Percentiles rank a stretch among this genome's conserved stretches.
Evolutionary conservation across 805 yeast species (phyloP).

Genomic region (Gaillardinia entomophila): DNA sequence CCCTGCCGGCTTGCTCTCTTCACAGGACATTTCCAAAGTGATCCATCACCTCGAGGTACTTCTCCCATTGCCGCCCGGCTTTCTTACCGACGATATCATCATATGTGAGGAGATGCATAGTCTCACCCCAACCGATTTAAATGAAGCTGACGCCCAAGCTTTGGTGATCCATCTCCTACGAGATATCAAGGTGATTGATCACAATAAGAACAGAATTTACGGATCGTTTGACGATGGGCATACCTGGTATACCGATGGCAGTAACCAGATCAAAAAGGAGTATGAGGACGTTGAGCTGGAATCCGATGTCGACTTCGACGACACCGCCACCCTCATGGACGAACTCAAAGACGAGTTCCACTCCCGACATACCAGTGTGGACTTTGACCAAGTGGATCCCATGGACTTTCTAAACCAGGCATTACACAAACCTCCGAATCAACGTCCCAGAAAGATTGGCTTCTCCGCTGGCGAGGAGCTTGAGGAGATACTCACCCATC

Average conservation of each 20-base stretch:
- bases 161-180: conserved; percentile 7
- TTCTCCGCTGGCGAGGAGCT: no score
- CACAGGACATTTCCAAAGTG: no score
- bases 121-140: no score
- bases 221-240: conserved; percentile 8
- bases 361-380: neutral
- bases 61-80: no score
- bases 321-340: conserved; percentile 16
- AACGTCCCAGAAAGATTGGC: no score
- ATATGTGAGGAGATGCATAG: no score
- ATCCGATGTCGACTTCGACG: conserved; percentile 12
- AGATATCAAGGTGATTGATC: conserved; percentile 13
- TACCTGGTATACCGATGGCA: conserved; percentile 6
- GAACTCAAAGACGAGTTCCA: neutral
- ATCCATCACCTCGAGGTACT: no score
- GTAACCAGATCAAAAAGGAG: conserved; percentile 4
- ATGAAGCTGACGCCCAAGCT: no score
- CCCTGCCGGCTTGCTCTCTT: neutral
- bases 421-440: no score
- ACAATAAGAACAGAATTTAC: conserved; percentile 7
- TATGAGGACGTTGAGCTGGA: conserved; percentile 1
- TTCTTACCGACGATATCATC: conserved; percentile 2
- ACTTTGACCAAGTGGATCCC: no score
- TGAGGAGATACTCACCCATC: no score
- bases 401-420: no score